Evolutionary conservation across 768 basidiomycete genomes (phyloP).

Genomic region (Auricularia cornea): DNA sequence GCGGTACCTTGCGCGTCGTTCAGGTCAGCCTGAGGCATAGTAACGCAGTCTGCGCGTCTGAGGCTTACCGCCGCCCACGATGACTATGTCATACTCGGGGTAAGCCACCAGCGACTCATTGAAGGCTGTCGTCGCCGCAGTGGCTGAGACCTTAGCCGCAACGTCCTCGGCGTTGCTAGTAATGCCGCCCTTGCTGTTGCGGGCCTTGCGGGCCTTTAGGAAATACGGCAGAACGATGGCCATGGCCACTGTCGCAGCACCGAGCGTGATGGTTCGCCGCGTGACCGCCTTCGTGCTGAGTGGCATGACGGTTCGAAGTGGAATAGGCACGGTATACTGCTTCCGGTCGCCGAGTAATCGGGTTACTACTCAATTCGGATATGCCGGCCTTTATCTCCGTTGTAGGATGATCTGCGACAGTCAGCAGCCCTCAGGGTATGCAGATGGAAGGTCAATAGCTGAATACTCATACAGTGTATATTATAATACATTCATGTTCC

Average conservation of each 20-base stretch:
- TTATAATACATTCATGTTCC: no score
- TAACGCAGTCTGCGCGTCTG: background rate
- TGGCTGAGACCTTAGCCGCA: background rate
- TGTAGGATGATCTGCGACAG: no score
- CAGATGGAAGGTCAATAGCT: no score
- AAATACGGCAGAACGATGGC: background rate
- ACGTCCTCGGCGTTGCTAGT: background rate
- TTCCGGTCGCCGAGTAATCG: no score
- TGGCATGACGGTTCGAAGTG: no score
- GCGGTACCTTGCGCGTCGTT: slow-evolving; percentile 38
- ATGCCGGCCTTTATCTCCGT: no score
- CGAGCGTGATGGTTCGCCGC: background rate
- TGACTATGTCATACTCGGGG: slow-evolving; percentile 28
- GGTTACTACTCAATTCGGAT: no score
- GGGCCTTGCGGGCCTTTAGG: background rate
- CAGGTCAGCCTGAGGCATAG: background rate
- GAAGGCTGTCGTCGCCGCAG: background rate
- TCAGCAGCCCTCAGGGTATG: no score
- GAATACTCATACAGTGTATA: no score
- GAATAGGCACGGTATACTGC: no score
- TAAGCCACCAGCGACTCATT: slow-evolving; percentile 7
- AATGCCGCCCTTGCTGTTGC: background rate
- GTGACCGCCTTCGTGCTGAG: no score
- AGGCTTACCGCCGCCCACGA: slow-evolving; percentile 28
- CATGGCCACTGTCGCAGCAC: background rate